Conservation (phyloP, 768 basidiomycete species). For the Tubosaeta brunneosetosa region DNA sequence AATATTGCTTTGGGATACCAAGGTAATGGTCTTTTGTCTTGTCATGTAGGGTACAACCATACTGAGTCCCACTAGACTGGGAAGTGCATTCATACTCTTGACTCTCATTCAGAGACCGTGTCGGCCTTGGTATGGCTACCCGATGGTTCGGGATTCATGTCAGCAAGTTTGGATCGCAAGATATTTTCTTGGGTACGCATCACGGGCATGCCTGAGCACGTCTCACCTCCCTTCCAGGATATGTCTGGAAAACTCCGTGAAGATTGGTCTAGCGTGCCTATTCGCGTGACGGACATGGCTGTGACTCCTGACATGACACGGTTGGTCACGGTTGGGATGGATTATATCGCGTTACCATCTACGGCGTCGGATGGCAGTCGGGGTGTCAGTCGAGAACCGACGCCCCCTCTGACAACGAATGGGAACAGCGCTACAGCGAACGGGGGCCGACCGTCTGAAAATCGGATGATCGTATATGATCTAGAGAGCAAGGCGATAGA, state of each 20-base stretch:
- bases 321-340: slow-evolving; percentile 82
- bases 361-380: slow-evolving; percentile 15
- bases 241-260: slow-evolving; percentile 67
- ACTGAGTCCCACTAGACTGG: slow-evolving; percentile 54
- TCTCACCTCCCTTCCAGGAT: slow-evolving; percentile 45
- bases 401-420: slow-evolving; percentile 28
- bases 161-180: slow-evolving; percentile 80
- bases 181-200: slow-evolving; percentile 75
- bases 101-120: slow-evolving; percentile 76
- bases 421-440: slow-evolving; percentile 34
- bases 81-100: slow-evolving; percentile 57
- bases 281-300: slow-evolving; percentile 84
- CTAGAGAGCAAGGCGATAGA: slow-evolving; percentile 62
- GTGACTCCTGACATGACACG: slow-evolving; percentile 80
- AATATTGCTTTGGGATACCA: slow-evolving; percentile 87
- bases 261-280: slow-evolving; percentile 62
- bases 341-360: slow-evolving; percentile 30
- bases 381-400: slow-evolving; percentile 34
- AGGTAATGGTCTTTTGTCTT: slow-evolving; percentile 45
- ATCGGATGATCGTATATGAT: slow-evolving; percentile 75
- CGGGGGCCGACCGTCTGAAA: slow-evolving; percentile 39
- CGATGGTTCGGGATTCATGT: slow-evolving; percentile 86
- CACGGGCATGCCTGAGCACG: neutral
- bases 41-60: neutral
- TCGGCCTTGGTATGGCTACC: slow-evolving; percentile 86